These are phyloP conservation scores for Glebionis coronaria DNA, from an alignment of 129 eudicot genomes.

Conservation along the genomic window DNA sequence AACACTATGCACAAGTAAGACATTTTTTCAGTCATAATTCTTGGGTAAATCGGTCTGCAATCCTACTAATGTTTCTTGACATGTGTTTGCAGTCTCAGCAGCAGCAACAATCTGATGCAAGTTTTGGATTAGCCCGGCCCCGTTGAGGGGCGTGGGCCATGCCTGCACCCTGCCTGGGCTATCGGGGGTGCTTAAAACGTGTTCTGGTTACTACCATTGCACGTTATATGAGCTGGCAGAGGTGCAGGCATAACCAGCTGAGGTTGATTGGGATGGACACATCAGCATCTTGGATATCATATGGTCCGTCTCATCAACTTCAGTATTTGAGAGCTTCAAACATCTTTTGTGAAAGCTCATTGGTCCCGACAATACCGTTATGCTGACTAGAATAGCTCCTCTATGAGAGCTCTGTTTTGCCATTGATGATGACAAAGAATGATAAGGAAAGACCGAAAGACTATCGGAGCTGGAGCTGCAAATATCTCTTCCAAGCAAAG, in stretches of 20 bases:
- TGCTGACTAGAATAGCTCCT: constrained; percentile 27
- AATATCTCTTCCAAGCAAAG: constrained; percentile 35
- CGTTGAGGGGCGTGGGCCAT: constrained; percentile 95
- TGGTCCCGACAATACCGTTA: constrained; percentile 26
- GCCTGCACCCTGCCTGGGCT: constrained; percentile 79
- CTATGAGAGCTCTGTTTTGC: constrained; percentile 29
- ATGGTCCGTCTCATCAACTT: constrained; percentile 38
- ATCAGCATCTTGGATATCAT: constrained; percentile 3
- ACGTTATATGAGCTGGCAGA: constrained; percentile 36
- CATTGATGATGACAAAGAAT: constrained; percentile 50
- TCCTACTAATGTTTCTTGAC: neutral
- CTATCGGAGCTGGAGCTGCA: constrained; percentile 42
- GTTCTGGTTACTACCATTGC: constrained; percentile 21
- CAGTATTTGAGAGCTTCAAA: constrained; percentile 50
- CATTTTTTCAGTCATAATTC: neutral
- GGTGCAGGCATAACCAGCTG: constrained; percentile 79
- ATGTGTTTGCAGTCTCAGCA: constrained; percentile 57
- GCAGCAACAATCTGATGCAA: constrained; percentile 63
- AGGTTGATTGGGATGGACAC: constrained; percentile 42
- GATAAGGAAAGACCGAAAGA: constrained; percentile 27
- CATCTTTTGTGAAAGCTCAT: constrained; percentile 37
- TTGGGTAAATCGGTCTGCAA: too few species aligned
- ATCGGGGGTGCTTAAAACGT: constrained; percentile 12
- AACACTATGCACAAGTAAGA: constrained; percentile 66
- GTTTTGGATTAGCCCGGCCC: constrained; percentile 99